Conservation (phyloP, 192 early-diverging fungal species). For the Coemansia nantahalensis region DNA sequence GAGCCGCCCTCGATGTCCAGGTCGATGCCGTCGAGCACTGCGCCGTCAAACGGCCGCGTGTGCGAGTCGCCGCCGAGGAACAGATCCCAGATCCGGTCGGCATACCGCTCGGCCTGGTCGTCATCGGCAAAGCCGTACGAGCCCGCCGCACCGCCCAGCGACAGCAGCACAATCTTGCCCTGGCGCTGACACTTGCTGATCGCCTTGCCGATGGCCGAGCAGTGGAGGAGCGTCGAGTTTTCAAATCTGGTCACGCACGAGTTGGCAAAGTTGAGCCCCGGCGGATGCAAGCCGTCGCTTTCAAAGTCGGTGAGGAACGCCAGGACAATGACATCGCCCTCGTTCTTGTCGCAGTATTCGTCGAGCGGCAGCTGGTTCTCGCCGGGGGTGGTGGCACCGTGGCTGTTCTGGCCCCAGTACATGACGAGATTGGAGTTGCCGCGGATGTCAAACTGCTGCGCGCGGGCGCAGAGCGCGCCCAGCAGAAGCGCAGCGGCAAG, state of each 20-base stretch:
- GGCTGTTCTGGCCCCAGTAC: conserved; percentile 64
- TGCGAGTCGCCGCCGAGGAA: conserved; percentile 65
- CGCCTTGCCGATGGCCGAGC: conserved; percentile 64
- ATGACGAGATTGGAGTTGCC: conserved; percentile 56
- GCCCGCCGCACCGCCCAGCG: conserved; percentile 68
- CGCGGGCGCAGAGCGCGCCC: conserved; percentile 10
- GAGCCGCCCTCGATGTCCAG: conserved; percentile 69
- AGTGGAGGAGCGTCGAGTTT: conserved; percentile 64
- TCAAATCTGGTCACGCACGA: conserved; percentile 59
- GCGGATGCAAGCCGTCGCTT: conserved; percentile 54
- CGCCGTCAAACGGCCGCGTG: conserved; percentile 66
- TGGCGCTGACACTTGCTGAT: conserved; percentile 68
- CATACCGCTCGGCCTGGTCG: conserved; percentile 58
- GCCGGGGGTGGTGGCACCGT: conserved; percentile 48
- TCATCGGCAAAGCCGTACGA: conserved; percentile 61
- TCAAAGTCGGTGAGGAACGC: conserved; percentile 70
- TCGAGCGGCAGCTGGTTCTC: conserved; percentile 53
- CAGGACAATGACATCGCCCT: conserved; percentile 56
- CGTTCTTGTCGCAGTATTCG: conserved; percentile 58
- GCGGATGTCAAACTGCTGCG: conserved; percentile 49
- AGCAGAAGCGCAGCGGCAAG: conserved; percentile 13
- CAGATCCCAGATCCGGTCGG: conserved; percentile 71
- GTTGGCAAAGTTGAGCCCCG: conserved; percentile 67
- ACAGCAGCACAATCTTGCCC: conserved; percentile 72
- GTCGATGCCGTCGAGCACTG: conserved; percentile 71